Evolutionary conservation across 306 rosid genomes (phyloP), one percentile per base, ranked within the genome.

Genomic region (Dalbergia oliveri): DNA sequence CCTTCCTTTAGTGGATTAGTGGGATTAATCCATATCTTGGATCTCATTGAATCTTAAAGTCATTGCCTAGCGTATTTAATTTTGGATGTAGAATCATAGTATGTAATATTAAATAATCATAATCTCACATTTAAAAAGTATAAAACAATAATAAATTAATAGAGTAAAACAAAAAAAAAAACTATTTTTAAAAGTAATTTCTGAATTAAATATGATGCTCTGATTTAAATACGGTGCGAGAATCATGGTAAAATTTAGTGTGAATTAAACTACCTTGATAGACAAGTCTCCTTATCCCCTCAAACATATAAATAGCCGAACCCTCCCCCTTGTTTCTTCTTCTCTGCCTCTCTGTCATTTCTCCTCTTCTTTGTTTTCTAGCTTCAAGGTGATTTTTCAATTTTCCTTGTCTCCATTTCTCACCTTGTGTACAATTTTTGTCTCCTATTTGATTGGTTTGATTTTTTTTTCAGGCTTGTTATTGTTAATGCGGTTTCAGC

Each of bases 271-370:
- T 15, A 78, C 47, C 75, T 73, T 69, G 78, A 75, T 61, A 61
- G 75, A 81, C 83, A 81, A 77, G 81, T 44, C 74, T 69, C 9
- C 75, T 51, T 75, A 62, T n/a, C n/a, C 10, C 70, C 75, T 78
- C 76, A 54, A 85, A 77, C 86, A 78, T 85, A 78, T 85, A 85
- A 78, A 82, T 78, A 82, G 62, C 82, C 26, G 75, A 73, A 74
- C 72, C 81, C 82, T 53, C 64, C 0, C 18, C 18, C 3, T 67
- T 9, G 9, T 9, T 19, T 34, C 9, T 62, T 77, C 81, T 85
- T 60, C 75, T 34, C 23, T 9, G 16, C 57, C 69, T 5, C 51
- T 12, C 41, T 35, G 11, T 51, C 23, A 3, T 57, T 31, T 54
- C 69, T 61, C 53, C 3, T 58, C 68, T 10, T 21, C 50, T 33